These are phyloP conservation scores for Claviceps humidiphila DNA, from an alignment of 2,329 filamentous ascomycete species.

Conservation along the genomic window DNA sequence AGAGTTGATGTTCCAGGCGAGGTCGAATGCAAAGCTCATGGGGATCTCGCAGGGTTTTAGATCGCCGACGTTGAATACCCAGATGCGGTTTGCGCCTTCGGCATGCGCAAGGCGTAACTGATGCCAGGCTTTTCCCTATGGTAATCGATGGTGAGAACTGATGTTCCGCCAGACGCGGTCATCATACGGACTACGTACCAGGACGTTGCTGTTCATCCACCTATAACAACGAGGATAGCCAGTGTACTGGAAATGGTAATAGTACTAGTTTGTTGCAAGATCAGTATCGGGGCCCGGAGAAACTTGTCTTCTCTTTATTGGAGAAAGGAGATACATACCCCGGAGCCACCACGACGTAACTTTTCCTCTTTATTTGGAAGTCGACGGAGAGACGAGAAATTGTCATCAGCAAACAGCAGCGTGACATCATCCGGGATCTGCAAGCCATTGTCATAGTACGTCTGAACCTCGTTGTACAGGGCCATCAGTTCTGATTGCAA, in stretches of 20 bases:
- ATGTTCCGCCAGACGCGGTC: not conserved
- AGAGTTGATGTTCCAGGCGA: constrained; percentile 41
- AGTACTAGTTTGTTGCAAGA: constrained; percentile 17
- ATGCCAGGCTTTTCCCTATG: constrained; percentile 26
- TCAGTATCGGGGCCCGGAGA: not conserved
- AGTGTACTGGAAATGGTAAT: constrained; percentile 49
- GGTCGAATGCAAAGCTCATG: constrained; percentile 39
- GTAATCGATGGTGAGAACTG: not conserved
- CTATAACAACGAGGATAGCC: constrained; percentile 47
- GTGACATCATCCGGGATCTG: constrained; percentile 48
- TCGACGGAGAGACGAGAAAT: constrained; percentile 45
- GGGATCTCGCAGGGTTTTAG: constrained; percentile 45
- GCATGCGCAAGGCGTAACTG: constrained; percentile 43
- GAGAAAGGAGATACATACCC: constrained; percentile 23
- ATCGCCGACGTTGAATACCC: constrained; percentile 51
- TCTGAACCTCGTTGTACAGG: constrained; percentile 52
- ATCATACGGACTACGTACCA: constrained; percentile 20
- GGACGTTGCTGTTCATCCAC: constrained; percentile 48
- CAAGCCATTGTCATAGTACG: constrained; percentile 47
- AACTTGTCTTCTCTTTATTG: too few relatives aligned
- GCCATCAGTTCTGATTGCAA: constrained; percentile 41
- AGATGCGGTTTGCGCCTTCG: constrained; percentile 35
- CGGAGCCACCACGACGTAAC: constrained; percentile 39
- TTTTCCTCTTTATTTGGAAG: constrained; percentile 41
- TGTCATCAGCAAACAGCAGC: constrained; percentile 50